Evolutionary conservation across 2,329 filamentous ascomycete species (phyloP).

Genomic region (Didymella lethalis): DNA sequence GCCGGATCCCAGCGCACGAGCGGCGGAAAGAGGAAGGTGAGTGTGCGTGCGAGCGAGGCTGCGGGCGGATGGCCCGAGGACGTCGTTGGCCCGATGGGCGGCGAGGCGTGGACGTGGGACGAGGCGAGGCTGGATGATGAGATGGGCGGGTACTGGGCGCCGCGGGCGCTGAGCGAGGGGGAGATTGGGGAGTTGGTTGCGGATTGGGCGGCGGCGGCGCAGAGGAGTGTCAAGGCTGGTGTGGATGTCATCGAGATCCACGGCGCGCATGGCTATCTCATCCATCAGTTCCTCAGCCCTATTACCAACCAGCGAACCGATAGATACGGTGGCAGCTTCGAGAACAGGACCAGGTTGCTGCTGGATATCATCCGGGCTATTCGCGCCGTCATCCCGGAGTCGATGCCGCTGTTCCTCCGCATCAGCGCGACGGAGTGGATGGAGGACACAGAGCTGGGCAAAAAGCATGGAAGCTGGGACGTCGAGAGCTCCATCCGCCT

Average conservation of each 20-base stretch:
- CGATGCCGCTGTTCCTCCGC: slow-evolving; percentile 48
- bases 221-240: slow-evolving; percentile 48
- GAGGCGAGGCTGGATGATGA: slow-evolving; percentile 41
- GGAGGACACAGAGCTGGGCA: slow-evolving; percentile 44
- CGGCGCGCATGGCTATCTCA: slow-evolving; percentile 53
- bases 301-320: slow-evolving; percentile 55
- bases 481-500: slow-evolving; percentile 51
- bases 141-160: slow-evolving; percentile 48
- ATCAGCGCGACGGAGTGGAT: slow-evolving; percentile 51
- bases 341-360: slow-evolving; percentile 51
- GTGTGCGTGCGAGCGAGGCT: slow-evolving; percentile 37
- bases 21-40: slow-evolving; percentile 38
- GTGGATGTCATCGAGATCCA: slow-evolving; percentile 55
- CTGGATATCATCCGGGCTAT: slow-evolving; percentile 54
- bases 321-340: slow-evolving; percentile 53
- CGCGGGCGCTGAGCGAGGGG: slow-evolving; percentile 45
- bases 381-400: slow-evolving; percentile 42
- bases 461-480: slow-evolving; percentile 51
- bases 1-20: slow-evolving; percentile 26
- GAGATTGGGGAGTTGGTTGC: slow-evolving; percentile 52
- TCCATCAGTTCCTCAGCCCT: slow-evolving; percentile 52
- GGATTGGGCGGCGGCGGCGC: slow-evolving; percentile 52
- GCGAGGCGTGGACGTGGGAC: slow-evolving; percentile 52
- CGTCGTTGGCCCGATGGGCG: slow-evolving; percentile 50
- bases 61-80: slow-evolving; percentile 48